Evolutionary conservation across 306 rosid species (phyloP).

Genomic region (Cercis canadensis): DNA sequence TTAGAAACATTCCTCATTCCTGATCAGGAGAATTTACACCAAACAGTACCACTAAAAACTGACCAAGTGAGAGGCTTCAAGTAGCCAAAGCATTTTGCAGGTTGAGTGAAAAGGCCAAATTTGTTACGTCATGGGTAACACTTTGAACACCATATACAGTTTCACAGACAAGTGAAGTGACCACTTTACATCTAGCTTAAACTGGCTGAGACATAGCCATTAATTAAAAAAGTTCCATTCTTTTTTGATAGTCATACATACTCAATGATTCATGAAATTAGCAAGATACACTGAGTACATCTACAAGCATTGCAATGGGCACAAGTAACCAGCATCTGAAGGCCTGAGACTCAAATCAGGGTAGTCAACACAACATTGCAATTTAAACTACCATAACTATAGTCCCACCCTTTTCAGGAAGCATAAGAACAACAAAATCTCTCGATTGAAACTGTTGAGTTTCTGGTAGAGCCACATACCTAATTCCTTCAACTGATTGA

Average conservation of each 20-base stretch:
- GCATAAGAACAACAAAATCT: constrained; percentile 23
- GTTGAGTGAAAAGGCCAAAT: no score
- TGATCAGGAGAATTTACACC: no score
- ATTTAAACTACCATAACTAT: neutral
- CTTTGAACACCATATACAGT: no score
- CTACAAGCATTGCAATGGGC: constrained; percentile 5
- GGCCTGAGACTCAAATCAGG: constrained; percentile 1
- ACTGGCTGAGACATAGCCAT: constrained; percentile 19
- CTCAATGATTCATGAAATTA: neutral
- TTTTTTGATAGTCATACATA: neutral
- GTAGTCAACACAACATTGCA: constrained; percentile 17
- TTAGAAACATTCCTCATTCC: no score
- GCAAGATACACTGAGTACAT: neutral
- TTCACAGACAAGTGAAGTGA: no score
- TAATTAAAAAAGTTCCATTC: neutral
- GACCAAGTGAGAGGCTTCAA: no score
- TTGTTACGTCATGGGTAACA: no score
- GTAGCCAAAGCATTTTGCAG: no score
- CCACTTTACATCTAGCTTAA: neutral
- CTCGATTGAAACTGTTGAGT: neutral
- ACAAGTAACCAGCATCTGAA: neutral
- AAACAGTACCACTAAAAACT: no score
- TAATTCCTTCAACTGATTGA: constrained; percentile 85
- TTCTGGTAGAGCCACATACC: constrained; percentile 51
- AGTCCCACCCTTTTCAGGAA: neutral